Evolutionary conservation across 345 rosid genomes (phyloP), one percentile per base, ranked within the genome.

Genomic region (Populus pruinosa): DNA sequence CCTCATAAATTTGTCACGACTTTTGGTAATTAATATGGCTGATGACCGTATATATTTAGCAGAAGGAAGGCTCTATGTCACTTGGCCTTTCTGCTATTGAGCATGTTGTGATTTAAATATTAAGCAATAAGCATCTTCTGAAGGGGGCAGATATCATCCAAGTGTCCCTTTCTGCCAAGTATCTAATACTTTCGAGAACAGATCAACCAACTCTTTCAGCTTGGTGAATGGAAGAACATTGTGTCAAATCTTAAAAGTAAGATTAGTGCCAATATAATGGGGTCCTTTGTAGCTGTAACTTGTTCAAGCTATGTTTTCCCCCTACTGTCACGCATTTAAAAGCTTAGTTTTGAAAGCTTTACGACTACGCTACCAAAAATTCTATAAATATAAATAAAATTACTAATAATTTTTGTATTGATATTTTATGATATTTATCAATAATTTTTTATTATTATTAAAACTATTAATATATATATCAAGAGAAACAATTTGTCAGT

Each of bases 191-290:
- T 31, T 13, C 39, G 20, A 13, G 5, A 43, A 70, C 31, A 61
- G 49, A 69, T 5, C 11, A 73, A 61, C 25, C 70, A 20, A 20
- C 5, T 61, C 69, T 27, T 36, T 23, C 53, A 44, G 67, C 56
- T 71, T 14, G 41, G 21, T 41, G 56, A 43, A 36, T 18, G 21
- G 12, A 56, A 70, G 82, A 80, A 80, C 83, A 76, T 55, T 38
- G 31, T 59, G 79, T 80, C 80, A 71, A 80, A 80, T 80, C 83
- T 56, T 47, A n/a, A 23, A 63, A 44, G 17, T 21, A 8, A 49
- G 33, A 18, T 35, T 17, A 16, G 49, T 25, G 36, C 44, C 49
- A 36, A 23, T 5, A 36, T 1, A 25, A 44, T 44, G 43, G 66
- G 75, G 59, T 70, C 70, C 69, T 63, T 39, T 12, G 29, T 59